These are phyloP conservation scores for Coemansia sp. DNA, from an alignment of 192 early-diverging fungal species.

Conservation along the genomic window DNA sequence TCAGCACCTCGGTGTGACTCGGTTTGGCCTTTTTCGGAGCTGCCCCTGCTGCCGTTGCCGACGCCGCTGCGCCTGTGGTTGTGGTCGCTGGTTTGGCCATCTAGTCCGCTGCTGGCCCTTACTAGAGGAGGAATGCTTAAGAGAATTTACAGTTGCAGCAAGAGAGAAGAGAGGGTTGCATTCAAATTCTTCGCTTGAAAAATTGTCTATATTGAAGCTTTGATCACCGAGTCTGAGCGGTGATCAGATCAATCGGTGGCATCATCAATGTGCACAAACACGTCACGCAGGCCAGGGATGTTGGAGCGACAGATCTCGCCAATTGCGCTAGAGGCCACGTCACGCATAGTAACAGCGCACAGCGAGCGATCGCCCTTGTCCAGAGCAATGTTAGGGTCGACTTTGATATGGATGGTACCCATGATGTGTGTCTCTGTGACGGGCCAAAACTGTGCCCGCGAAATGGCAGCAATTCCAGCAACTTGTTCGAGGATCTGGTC, in stretches of 20 bases:
- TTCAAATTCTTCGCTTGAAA: background rate
- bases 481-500: conserved; percentile 13
- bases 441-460: conserved; percentile 48
- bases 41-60: background rate
- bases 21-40: background rate
- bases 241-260: background rate
- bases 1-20: background rate
- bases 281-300: conserved; percentile 39
- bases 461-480: conserved; percentile 7
- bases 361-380: conserved; percentile 26
- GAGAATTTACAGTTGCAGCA: background rate
- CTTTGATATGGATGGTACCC: conserved; percentile 27
- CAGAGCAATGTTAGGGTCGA: conserved; percentile 5
- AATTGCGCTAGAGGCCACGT: conserved; percentile 11
- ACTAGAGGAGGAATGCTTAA: background rate
- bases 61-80: background rate
- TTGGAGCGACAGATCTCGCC: conserved; percentile 14
- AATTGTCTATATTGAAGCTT: background rate
- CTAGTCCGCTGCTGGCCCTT: background rate
- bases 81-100: background rate
- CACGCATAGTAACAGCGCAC: conserved; percentile 18
- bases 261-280: conserved; percentile 32
- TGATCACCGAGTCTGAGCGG: background rate
- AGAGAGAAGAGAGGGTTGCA: background rate
- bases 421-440: conserved; percentile 44